These are phyloP conservation scores for Heritiera littoralis DNA, from an alignment of 345 rosid genomes.

Conservation along the genomic window DNA sequence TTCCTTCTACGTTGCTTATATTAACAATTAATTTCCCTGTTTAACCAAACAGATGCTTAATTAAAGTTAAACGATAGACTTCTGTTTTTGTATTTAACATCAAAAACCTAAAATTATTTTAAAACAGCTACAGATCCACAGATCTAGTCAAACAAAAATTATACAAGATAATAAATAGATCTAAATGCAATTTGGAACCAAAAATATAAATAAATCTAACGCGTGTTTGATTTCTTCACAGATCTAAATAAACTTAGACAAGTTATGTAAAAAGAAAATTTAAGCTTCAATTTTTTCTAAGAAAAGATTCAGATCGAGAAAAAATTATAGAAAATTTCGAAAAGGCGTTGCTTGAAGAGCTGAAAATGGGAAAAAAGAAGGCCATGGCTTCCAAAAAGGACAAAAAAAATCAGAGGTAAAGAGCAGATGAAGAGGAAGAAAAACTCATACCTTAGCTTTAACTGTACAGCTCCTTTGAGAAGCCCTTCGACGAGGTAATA, in stretches of 20 bases:
- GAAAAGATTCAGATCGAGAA: conserved; percentile 2
- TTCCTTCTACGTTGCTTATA: background rate
- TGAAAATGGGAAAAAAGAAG: background rate
- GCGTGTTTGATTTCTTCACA: background rate
- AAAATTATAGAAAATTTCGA: background rate
- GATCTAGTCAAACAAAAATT: conserved; percentile 33
- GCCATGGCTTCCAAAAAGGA: no score
- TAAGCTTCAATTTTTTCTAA: background rate
- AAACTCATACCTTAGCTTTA: conserved; percentile 29
- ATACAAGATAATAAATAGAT: background rate
- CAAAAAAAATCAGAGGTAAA: no score
- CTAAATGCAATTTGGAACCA: background rate
- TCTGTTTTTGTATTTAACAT: background rate
- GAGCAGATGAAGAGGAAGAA: background rate
- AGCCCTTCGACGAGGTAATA: background rate
- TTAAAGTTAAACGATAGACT: background rate
- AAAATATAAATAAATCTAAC: background rate
- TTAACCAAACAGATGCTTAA: background rate
- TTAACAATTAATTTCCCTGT: conserved; percentile 11
- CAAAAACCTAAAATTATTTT: background rate
- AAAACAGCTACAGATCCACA: conserved; percentile 7
- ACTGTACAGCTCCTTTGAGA: conserved; percentile 35
- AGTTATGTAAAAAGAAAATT: background rate
- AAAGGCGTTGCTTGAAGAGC: background rate
- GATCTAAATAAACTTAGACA: background rate